These are phyloP conservation scores for Chrysochromulina tobinii DNA, from an alignment of 78 protist species.

Conservation along the genomic window DNA sequence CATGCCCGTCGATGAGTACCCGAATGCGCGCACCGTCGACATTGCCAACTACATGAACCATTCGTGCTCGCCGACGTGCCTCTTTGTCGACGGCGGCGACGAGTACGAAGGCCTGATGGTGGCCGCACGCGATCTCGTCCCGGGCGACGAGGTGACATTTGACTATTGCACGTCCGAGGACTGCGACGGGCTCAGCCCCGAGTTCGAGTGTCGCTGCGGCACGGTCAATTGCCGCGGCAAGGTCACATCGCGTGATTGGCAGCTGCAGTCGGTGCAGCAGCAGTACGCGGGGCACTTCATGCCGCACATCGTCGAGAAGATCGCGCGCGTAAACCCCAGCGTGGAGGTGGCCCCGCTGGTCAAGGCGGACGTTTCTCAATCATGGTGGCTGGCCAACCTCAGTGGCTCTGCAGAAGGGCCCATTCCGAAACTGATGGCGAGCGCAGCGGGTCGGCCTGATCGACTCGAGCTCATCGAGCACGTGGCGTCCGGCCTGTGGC, in stretches of 20 bases:
- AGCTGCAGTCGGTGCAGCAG: not conserved
- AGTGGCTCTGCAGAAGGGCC: too few species aligned
- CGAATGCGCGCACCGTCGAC: not conserved
- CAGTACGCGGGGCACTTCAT: not conserved
- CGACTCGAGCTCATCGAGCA: not conserved
- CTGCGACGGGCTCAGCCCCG: not conserved
- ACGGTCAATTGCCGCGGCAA: not conserved
- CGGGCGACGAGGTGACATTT: conserved; percentile 6
- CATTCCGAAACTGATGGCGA: too few species aligned
- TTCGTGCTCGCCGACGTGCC: conserved; percentile 26
- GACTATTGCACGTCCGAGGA: conserved; percentile 4
- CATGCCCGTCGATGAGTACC: not conserved
- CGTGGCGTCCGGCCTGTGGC: not conserved
- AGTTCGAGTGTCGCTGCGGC: not conserved
- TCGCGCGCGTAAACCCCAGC: not conserved
- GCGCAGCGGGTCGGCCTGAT: not conserved
- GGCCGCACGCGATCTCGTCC: not conserved
- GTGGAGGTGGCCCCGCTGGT: not conserved
- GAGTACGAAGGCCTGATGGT: not conserved
- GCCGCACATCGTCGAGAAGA: not conserved
- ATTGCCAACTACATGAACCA: conserved; percentile 30
- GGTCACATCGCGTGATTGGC: not conserved
- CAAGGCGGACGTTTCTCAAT: too few species aligned
- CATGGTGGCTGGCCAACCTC: not conserved
- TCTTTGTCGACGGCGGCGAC: not conserved